phyloP scores from a whole-genome alignment of 129 eudicot genomes.

The Lonicera japonica region DNA sequence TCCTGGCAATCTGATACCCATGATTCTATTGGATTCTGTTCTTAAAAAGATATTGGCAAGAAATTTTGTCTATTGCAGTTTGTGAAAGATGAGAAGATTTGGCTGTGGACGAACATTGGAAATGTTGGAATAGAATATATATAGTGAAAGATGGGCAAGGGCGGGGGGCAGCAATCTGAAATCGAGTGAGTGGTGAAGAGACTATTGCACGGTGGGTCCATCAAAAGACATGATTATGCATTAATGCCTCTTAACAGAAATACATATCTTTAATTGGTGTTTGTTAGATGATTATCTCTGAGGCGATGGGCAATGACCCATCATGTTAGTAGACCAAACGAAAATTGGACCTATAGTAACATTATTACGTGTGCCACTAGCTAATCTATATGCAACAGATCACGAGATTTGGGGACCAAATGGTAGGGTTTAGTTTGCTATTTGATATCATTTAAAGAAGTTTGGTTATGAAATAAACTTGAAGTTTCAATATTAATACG shows the following conservation, averaged over 20 bases:
- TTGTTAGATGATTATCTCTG: not conserved
- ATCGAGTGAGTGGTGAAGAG: not conserved
- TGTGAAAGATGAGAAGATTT: not conserved
- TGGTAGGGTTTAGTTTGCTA: not conserved
- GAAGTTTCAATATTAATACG: not conserved
- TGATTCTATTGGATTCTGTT: not conserved
- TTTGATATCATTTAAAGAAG: too few species aligned
- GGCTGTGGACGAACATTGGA: not conserved
- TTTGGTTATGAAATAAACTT: not conserved
- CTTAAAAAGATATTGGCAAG: not conserved
- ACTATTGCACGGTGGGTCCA: not conserved
- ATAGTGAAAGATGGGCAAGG: not conserved
- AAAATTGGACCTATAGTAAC: not conserved
- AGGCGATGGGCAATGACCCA: not conserved
- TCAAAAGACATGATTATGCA: not conserved
- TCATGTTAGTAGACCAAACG: not conserved
- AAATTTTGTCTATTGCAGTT: not conserved
- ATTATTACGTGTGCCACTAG: not conserved
- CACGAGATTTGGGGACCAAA: not conserved
- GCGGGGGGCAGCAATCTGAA: not conserved
- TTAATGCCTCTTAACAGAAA: not conserved
- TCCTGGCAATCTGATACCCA: constrained; percentile 17
- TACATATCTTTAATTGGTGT: not conserved
- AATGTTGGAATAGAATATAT: not conserved
- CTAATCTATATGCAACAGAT: too few species aligned